phyloP scores from a whole-genome alignment of 768 basidiomycete species.

The Lactifluus piperatus region DNA sequence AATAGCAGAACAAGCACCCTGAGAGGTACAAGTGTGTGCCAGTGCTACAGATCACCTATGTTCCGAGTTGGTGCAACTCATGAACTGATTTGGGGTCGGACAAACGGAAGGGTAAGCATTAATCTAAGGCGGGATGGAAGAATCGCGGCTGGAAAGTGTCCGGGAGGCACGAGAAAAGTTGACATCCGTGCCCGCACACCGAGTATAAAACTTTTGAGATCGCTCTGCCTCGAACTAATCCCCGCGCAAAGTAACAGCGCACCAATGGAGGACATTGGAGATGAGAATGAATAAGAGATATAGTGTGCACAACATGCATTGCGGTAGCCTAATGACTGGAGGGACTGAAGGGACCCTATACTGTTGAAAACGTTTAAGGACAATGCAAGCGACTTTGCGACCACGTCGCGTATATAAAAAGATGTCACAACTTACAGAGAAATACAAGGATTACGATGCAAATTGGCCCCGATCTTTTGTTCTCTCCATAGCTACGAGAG shows the following conservation, averaged over 20 bases:
- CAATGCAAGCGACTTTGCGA: neutral
- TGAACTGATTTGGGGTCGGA: too few relatives aligned
- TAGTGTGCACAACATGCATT: neutral
- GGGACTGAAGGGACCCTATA: neutral
- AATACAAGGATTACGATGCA: neutral
- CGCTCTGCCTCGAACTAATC: neutral
- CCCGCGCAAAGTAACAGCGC: neutral
- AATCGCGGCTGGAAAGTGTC: too few relatives aligned
- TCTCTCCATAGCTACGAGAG: constrained; percentile 23
- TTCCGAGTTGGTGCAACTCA: too few relatives aligned
- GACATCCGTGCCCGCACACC: too few relatives aligned
- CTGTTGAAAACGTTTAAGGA: neutral
- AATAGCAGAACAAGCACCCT: too few relatives aligned
- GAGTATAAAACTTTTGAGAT: too few relatives aligned
- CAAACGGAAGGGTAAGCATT: too few relatives aligned
- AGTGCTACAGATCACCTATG: too few relatives aligned
- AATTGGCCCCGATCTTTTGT: constrained; percentile 20
- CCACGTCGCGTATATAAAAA: neutral
- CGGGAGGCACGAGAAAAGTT: too few relatives aligned
- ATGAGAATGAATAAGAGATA: neutral
- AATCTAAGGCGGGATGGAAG: too few relatives aligned
- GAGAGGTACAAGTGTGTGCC: too few relatives aligned
- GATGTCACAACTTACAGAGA: neutral
- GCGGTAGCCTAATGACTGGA: neutral
- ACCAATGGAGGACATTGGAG: neutral